phyloP scores from a whole-genome alignment of 164 flowering plant genomes.

The Nymphaea thermarum region DNA sequence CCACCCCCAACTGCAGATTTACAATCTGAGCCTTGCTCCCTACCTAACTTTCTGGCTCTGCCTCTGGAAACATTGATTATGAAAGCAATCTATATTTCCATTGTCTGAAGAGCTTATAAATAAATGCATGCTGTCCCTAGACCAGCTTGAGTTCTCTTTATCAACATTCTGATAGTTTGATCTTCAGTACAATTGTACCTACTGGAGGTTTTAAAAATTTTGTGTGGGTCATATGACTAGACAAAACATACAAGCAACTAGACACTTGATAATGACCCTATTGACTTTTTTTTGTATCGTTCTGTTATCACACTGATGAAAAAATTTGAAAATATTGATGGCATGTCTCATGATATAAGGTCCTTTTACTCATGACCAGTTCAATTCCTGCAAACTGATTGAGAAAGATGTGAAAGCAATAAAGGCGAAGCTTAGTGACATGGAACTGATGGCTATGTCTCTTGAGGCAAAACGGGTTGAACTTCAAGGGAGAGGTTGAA shows the following conservation, averaged over 20 bases:
- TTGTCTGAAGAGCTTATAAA: neutral
- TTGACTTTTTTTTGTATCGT: neutral
- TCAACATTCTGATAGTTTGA: too few relatives aligned
- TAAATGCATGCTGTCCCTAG: neutral
- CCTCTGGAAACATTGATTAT: neutral
- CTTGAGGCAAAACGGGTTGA: constrained; percentile 69
- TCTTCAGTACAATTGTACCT: too few relatives aligned
- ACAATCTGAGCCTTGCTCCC: too few relatives aligned
- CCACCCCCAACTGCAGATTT: too few relatives aligned
- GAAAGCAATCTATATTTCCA: neutral
- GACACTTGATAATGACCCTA: neutral
- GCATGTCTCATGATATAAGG: neutral
- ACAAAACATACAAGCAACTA: too few relatives aligned
- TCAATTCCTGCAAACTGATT: constrained; percentile 51
- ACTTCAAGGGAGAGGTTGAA: constrained; percentile 55
- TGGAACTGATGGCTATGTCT: constrained; percentile 43
- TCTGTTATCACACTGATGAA: neutral
- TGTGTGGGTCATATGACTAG: too few relatives aligned
- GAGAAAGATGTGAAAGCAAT: constrained; percentile 67
- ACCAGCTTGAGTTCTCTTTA: neutral
- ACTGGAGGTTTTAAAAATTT: too few relatives aligned
- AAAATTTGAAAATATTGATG: neutral
- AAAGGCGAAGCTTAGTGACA: constrained; percentile 53
- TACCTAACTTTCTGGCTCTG: neutral
- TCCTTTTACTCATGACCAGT: constrained; percentile 21